Conservation (phyloP, 768 basidiomycete genomes). For the Krasilnikovozyma curviuscula region DNA sequence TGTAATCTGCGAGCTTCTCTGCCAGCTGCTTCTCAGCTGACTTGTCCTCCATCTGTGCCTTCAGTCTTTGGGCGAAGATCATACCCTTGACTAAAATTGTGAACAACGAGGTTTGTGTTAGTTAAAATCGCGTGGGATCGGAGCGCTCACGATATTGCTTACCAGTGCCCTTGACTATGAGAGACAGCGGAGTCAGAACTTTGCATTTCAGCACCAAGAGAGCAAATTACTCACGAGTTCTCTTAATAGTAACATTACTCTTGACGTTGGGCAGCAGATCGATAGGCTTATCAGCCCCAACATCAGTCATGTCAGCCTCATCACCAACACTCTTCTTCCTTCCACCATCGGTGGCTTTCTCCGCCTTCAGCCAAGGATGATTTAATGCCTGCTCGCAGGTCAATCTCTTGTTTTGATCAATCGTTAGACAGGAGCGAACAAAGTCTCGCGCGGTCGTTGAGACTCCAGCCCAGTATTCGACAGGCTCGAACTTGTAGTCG, state of each 20-base stretch:
- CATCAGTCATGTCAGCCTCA: conserved; percentile 34
- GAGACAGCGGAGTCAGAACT: background rate
- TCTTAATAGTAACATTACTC: conserved; percentile 23
- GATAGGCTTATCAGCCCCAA: background rate
- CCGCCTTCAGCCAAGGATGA: conserved; percentile 51
- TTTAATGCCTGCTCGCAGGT: conserved; percentile 53
- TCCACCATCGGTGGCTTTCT: too few relatives aligned
- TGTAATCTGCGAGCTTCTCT: conserved; percentile 1
- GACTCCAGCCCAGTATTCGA: conserved; percentile 27
- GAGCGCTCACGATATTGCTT: background rate
- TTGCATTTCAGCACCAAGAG: background rate
- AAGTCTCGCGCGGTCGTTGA: conserved; percentile 49
- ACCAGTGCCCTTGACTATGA: conserved; percentile 8
- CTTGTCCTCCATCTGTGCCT: conserved; percentile 1
- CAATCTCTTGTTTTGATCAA: conserved; percentile 60
- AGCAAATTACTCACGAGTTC: conserved; percentile 3
- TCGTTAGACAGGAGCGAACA: conserved; percentile 59
- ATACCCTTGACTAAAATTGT: too few relatives aligned
- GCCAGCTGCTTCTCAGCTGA: conserved; percentile 1
- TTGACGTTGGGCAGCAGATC: conserved; percentile 66
- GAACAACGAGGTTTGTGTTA: background rate
- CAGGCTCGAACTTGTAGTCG: conserved; percentile 78
- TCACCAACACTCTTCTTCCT: conserved; percentile 53
- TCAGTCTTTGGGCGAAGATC: conserved; percentile 9
- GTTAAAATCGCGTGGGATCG: background rate